Conservation (phyloP, 140 eudicot genomes). For the Senecio squalidus region DNA sequence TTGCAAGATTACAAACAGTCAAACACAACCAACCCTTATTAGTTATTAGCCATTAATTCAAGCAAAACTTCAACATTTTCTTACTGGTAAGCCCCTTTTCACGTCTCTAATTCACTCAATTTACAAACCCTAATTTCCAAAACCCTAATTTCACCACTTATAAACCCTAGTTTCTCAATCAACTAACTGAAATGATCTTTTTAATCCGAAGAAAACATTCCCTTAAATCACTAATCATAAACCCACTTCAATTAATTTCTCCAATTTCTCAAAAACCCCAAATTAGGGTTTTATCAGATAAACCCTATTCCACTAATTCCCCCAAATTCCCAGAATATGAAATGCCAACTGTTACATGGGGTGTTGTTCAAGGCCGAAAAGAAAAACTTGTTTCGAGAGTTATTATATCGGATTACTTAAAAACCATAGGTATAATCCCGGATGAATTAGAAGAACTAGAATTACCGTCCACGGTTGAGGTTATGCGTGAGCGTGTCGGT, state of each 20-base stretch:
- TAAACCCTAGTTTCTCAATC: conserved; percentile 8
- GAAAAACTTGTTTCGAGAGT: conserved; percentile 87
- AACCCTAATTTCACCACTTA: conserved; percentile 5
- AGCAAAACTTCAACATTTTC: too few species aligned
- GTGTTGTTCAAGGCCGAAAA: conserved; percentile 86
- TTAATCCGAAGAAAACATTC: conserved; percentile 34
- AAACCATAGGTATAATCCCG: conserved; percentile 69
- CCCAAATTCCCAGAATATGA: conserved; percentile 82
- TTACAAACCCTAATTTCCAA: too few species aligned
- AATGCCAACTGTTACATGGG: conserved; percentile 99
- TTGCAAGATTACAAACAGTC: too few species aligned
- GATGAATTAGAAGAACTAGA: conserved; percentile 83
- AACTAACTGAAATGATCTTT: conserved; percentile 28
- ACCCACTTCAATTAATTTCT: conserved; percentile 21
- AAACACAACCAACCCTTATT: too few species aligned
- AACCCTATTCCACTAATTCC: conserved; percentile 58
- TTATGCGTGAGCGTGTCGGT: conserved; percentile 93
- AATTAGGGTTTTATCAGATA: conserved; percentile 32
- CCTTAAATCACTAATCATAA: conserved; percentile 21
- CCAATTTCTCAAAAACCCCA: background rate
- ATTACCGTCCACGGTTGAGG: conserved; percentile 91
- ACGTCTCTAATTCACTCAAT: too few species aligned
- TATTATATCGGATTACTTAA: conserved; percentile 72
- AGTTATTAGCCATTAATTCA: too few species aligned
- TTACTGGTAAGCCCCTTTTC: too few species aligned